Conservation (phyloP, 2,329 filamentous ascomycete species). For the Fusarium fujikuroi region DNA sequence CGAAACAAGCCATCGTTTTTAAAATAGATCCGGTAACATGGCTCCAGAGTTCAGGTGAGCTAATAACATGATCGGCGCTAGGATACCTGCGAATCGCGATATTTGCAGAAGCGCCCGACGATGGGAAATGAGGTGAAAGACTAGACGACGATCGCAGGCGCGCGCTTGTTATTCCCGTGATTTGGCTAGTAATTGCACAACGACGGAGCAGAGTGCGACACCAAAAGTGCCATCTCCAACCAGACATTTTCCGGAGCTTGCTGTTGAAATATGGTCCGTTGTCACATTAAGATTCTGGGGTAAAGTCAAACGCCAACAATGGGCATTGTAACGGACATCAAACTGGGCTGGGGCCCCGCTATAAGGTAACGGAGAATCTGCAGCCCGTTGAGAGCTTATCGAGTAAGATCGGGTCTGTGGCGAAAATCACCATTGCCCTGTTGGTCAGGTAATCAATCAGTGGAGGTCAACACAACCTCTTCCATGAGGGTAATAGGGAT, state of each 20-base stretch:
- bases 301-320: constrained; percentile 16
- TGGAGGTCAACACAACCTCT: neutral
- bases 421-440: neutral
- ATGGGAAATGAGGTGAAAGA: constrained; percentile 16
- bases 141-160: constrained; percentile 6
- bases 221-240: neutral
- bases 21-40: constrained; percentile 1
- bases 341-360: constrained; percentile 2
- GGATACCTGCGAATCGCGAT: constrained; percentile 11
- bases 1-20: neutral
- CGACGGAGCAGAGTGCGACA: neutral
- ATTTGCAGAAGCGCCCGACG: constrained; percentile 1
- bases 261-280: neutral
- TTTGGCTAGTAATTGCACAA: neutral
- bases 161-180: constrained; percentile 13
- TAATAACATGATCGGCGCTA: constrained; percentile 20
- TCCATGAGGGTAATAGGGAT: neutral
- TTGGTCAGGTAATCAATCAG: neutral
- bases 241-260: neutral
- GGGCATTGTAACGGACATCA: neutral
- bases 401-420: neutral
- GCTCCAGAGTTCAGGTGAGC: constrained; percentile 5
- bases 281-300: neutral
- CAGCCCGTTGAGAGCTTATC: neutral
- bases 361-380: neutral